Conservation (phyloP, 2,329 filamentous ascomycete species). For the Aspergillus oerlinghausenensis region DNA sequence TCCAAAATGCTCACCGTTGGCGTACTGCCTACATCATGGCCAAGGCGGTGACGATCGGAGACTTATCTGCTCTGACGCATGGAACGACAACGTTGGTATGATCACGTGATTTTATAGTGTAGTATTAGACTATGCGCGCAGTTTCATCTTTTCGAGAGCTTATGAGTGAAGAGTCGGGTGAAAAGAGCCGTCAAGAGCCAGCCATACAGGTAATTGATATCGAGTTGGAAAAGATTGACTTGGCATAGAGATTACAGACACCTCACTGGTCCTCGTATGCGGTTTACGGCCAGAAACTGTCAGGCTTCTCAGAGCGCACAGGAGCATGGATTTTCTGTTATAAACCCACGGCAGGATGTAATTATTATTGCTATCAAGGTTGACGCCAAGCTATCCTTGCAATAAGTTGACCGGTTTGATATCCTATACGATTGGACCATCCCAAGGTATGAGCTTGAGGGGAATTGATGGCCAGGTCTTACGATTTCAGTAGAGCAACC, state of each 20-base stretch:
- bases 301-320: no score
- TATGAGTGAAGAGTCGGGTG: not conserved
- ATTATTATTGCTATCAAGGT: not conserved
- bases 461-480: no score
- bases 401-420: not conserved
- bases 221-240: not conserved
- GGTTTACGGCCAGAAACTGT: no score
- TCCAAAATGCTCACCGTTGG: constrained; percentile 8
- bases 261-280: no score
- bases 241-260: no score
- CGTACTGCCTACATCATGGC: not conserved
- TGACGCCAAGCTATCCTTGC: not conserved
- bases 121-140: no score
- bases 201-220: not conserved
- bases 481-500: no score
- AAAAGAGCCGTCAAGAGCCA: not conserved
- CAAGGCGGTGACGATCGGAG: not conserved
- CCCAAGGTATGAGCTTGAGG: no score
- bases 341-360: no score
- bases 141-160: not conserved
- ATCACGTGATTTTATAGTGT: no score
- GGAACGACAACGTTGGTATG: no score
- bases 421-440: not conserved
- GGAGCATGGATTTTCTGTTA: no score
- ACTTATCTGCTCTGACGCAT: not conserved